Percentiles rank a stretch among this genome's conserved stretches.
Conservation (phyloP, 805 yeast species). For the Pichia pseudocactophila region DNA sequence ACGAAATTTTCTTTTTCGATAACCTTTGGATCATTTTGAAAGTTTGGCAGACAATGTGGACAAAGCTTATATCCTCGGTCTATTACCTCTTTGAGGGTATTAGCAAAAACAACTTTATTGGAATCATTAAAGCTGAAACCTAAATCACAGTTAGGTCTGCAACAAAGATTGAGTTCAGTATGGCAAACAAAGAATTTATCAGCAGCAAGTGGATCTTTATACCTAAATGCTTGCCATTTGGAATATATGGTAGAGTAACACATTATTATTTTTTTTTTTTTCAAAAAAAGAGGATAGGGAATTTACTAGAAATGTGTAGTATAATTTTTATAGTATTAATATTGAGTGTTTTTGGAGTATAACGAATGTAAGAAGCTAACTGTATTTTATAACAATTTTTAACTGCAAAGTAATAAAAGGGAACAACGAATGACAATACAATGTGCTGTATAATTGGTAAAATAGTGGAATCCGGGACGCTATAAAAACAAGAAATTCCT, state of each 20-base stretch:
- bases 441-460: too few species aligned
- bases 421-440: too few species aligned
- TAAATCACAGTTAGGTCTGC: constrained; percentile 63
- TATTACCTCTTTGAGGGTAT: constrained; percentile 34
- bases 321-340: too few species aligned
- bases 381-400: too few species aligned
- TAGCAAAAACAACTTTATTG: constrained; percentile 38
- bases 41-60: constrained; percentile 44
- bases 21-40: constrained; percentile 14
- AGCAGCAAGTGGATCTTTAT: constrained; percentile 58
- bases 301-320: too few species aligned
- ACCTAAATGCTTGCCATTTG: constrained; percentile 58
- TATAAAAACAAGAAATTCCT: too few species aligned
- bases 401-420: too few species aligned
- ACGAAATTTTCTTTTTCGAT: constrained; percentile 25
- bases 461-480: too few species aligned
- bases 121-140: constrained; percentile 34
- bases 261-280: too few species aligned
- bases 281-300: too few species aligned
- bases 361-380: too few species aligned
- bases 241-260: constrained; percentile 29
- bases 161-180: constrained; percentile 34
- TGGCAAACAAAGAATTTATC: constrained; percentile 47
- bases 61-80: constrained; percentile 43
- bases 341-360: too few species aligned